phyloP scores from a whole-genome alignment of 768 basidiomycete genomes.

The Tremella yokohamensis region DNA sequence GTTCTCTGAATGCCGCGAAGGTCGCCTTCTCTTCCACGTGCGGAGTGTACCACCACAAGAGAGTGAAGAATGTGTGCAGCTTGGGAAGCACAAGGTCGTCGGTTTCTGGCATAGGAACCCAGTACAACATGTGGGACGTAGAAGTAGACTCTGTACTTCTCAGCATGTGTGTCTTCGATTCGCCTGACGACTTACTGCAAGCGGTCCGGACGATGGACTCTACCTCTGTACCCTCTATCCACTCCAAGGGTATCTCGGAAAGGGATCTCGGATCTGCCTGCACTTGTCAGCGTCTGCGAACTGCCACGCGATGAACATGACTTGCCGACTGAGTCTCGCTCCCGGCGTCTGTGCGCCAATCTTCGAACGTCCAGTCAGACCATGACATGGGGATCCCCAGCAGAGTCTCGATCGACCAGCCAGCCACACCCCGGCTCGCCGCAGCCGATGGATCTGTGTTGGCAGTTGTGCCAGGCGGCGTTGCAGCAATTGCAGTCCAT shows the following conservation, averaged over 20 bases:
- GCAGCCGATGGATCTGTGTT: background rate
- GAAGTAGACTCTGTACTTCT: background rate
- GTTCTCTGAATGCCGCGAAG: background rate
- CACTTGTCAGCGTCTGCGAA: background rate
- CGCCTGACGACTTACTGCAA: background rate
- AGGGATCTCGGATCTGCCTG: background rate
- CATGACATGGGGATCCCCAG: conserved; percentile 2
- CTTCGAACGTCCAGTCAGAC: conserved; percentile 2
- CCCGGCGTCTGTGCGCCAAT: background rate
- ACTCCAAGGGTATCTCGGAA: too few species aligned
- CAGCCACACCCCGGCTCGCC: background rate
- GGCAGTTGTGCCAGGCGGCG: background rate
- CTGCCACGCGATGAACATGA: background rate
- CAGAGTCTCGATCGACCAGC: conserved; percentile 1
- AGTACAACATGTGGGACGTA: background rate
- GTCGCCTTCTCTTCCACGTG: background rate
- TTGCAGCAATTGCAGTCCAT: background rate
- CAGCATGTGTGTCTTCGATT: background rate
- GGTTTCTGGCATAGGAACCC: background rate
- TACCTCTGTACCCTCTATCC: background rate
- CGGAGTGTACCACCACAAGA: background rate
- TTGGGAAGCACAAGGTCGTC: conserved; percentile 1
- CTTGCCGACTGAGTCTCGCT: background rate
- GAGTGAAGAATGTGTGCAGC: background rate
- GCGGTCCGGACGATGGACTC: conserved; percentile 1